A percentile compares a stretch with the other conserved stretches of the same genome.
Evolutionary conservation across 2,329 filamentous ascomycete genomes (phyloP).

Genomic region (Erysiphe pisi): DNA sequence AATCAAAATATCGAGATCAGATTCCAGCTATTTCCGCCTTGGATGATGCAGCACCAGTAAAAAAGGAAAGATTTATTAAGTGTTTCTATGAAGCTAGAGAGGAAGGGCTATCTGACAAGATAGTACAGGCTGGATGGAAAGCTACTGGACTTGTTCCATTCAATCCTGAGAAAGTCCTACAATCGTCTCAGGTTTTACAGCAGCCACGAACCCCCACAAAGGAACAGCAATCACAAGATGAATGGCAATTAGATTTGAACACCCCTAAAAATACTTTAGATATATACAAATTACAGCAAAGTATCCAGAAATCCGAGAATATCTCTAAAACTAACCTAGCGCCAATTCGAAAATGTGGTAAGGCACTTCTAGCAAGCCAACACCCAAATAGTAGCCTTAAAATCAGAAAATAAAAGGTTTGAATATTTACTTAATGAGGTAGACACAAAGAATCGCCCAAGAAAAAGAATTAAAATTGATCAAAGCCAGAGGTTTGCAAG

Average conservation of each 20-base stretch:
- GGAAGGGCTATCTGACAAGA: too few species aligned
- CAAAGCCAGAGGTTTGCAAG: conserved; percentile 2
- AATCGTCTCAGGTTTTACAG: too few species aligned
- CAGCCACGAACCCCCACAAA: too few species aligned
- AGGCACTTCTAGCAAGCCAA: conserved; percentile 9
- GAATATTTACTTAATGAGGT: background rate
- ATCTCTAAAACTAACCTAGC: background rate
- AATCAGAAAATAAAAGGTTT: background rate
- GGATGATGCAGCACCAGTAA: conserved; percentile 10
- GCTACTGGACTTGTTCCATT: too few species aligned
- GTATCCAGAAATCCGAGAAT: background rate
- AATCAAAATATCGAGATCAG: background rate
- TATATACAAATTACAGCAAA: background rate
- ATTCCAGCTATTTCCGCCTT: background rate
- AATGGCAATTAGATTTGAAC: too few species aligned
- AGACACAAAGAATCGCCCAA: background rate
- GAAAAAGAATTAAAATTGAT: conserved; percentile 16
- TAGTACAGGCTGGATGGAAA: too few species aligned
- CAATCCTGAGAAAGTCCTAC: too few species aligned
- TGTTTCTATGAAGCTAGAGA: too few species aligned
- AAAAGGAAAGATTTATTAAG: too few species aligned
- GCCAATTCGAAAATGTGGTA: background rate
- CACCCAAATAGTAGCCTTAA: background rate
- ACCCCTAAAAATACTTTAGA: background rate
- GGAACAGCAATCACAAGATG: too few species aligned